Evolutionary conservation across 2,329 filamentous ascomycete genomes (phyloP).

Genomic region (Aspergillus pseudoterreus): DNA sequence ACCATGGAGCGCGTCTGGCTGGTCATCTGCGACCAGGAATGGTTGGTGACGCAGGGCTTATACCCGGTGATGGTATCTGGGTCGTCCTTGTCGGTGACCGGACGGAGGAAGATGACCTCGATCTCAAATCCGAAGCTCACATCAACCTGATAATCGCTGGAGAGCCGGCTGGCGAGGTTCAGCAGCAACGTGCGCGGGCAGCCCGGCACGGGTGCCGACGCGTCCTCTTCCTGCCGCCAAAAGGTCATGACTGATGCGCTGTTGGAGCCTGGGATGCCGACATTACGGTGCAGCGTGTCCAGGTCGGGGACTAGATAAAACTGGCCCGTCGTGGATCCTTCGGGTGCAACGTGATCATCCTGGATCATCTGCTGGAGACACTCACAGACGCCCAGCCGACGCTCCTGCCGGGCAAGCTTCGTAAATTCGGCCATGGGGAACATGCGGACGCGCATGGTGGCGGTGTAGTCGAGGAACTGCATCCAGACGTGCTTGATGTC

Average conservation of each 20-base stretch:
- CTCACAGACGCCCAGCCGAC: constrained; percentile 59
- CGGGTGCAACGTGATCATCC: constrained; percentile 55
- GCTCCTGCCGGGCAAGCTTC: constrained; percentile 44
- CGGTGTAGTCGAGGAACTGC: constrained; percentile 77
- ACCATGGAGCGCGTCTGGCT: constrained; percentile 56
- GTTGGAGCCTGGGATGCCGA: constrained; percentile 46
- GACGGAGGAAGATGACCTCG: constrained; percentile 68
- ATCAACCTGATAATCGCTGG: constrained; percentile 51
- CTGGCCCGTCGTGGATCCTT: constrained; percentile 58
- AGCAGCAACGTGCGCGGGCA: constrained; percentile 67
- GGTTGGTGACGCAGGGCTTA: constrained; percentile 55
- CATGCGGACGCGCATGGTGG: constrained; percentile 62
- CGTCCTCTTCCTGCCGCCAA: constrained; percentile 58
- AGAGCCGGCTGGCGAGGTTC: constrained; percentile 51
- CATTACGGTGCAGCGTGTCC: constrained; percentile 57
- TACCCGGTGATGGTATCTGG: constrained; percentile 21
- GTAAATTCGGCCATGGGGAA: constrained; percentile 60
- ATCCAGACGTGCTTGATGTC: constrained; percentile 65
- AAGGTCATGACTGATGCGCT: constrained; percentile 66
- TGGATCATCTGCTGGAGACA: constrained; percentile 65
- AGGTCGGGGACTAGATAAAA: constrained; percentile 66
- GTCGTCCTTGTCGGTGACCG: constrained; percentile 29
- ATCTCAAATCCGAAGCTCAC: constrained; percentile 77
- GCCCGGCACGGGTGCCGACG: constrained; percentile 40
- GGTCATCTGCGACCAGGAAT: constrained; percentile 68